Evolutionary conservation across 2,329 filamentous ascomycete species (phyloP).

Genomic region (Alternaria postmessia): DNA sequence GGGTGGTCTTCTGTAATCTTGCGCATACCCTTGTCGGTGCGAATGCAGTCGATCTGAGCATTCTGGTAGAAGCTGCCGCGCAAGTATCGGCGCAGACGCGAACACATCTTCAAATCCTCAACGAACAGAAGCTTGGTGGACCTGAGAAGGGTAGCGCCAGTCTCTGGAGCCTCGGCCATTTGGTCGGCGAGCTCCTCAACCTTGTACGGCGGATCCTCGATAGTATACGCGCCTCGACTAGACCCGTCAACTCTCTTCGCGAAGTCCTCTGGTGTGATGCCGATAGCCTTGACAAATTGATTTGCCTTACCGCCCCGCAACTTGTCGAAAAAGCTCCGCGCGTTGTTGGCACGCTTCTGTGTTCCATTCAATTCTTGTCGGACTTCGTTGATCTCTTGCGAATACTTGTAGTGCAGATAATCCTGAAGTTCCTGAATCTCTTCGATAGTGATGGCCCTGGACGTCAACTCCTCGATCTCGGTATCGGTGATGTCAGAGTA

Average conservation of each 20-base stretch:
- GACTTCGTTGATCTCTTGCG: conserved; percentile 81
- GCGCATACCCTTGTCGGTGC: conserved; percentile 92
- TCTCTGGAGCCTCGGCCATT: conserved; percentile 61
- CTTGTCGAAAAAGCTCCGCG: conserved; percentile 81
- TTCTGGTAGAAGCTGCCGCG: conserved; percentile 83
- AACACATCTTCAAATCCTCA: conserved; percentile 88
- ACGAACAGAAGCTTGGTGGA: conserved; percentile 88
- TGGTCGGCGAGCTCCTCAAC: conserved; percentile 89
- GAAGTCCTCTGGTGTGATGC: conserved; percentile 86
- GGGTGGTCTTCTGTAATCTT: conserved; percentile 95
- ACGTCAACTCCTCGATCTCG: conserved; percentile 84
- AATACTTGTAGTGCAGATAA: conserved; percentile 94
- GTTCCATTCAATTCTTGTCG: conserved; percentile 70
- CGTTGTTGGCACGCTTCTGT: conserved; percentile 83
- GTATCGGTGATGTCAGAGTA: conserved; percentile 70
- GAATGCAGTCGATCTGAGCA: conserved; percentile 83
- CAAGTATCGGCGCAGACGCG: conserved; percentile 87
- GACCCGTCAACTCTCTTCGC: conserved; percentile 84
- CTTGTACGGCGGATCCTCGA: conserved; percentile 81
- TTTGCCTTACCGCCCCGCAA: conserved; percentile 83
- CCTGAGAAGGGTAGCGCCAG: conserved; percentile 75
- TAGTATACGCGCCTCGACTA: conserved; percentile 68
- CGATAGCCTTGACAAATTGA: conserved; percentile 84
- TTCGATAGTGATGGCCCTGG: conserved; percentile 83
- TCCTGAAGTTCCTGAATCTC: conserved; percentile 97